These are phyloP conservation scores for Populus hybrid DNA, from an alignment of 441 rosid genomes.

Conservation along the genomic window DNA sequence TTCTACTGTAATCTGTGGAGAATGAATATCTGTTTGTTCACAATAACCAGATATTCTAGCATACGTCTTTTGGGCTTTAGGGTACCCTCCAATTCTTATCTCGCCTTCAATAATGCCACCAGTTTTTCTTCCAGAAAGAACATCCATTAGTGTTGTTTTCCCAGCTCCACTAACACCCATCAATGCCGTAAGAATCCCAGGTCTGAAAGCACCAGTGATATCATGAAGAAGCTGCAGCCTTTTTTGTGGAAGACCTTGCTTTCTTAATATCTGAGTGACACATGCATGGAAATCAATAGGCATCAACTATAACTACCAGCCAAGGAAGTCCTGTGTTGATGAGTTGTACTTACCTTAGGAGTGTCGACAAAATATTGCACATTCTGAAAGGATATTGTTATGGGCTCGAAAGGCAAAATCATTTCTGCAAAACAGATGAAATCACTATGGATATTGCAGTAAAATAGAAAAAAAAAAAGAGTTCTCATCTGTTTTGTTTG, in stretches of 20 bases:
- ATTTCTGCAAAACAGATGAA: constrained; percentile 20
- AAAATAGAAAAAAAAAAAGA: not conserved
- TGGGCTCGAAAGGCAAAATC: constrained; percentile 34
- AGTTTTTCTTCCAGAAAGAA: constrained; percentile 41
- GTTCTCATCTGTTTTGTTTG: not conserved
- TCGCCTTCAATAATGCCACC: constrained; percentile 36
- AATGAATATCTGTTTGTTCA: constrained; percentile 41
- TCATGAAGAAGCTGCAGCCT: constrained; percentile 34
- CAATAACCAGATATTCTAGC: constrained; percentile 40
- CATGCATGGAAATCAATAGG: not conserved
- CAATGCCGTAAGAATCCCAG: constrained; percentile 39
- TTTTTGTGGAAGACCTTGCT: constrained; percentile 24
- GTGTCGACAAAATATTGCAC: constrained; percentile 34
- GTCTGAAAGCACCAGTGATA: constrained; percentile 37
- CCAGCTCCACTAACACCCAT: constrained; percentile 47
- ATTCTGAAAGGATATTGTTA: constrained; percentile 28
- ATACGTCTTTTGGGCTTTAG: constrained; percentile 34
- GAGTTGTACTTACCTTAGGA: constrained; percentile 25
- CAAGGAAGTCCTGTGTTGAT: not conserved
- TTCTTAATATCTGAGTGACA: constrained; percentile 24
- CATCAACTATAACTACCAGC: not conserved
- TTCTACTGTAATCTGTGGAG: not conserved
- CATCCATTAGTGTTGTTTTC: constrained; percentile 43
- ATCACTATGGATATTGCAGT: not conserved
- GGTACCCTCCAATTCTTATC: constrained; percentile 34